Conservation (phyloP, 495 filamentous ascomycete species). For the Aspergillus campestris region DNA sequence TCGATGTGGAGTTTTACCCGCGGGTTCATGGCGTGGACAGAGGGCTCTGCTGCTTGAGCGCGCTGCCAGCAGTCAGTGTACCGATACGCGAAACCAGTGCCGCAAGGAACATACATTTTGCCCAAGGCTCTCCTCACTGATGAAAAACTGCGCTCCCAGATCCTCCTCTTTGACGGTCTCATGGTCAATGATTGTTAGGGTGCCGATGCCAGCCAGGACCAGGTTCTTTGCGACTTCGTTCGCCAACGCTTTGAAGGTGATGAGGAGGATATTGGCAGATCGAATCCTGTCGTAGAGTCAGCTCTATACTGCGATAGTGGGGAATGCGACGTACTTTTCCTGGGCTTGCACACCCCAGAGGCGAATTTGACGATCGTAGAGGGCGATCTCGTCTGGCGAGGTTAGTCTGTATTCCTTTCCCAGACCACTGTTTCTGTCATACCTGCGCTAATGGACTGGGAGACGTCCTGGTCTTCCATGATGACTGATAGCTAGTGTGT, state of each 20-base stretch:
- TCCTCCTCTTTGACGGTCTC: conserved; percentile 70
- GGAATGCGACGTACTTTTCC: conserved; percentile 46
- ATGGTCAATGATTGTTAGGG: conserved; percentile 82
- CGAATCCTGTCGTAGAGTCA: conserved; percentile 53
- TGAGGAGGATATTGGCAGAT: conserved; percentile 80
- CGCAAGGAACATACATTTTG: conserved; percentile 50
- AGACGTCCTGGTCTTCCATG: conserved; percentile 24
- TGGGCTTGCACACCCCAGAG: conserved; percentile 96
- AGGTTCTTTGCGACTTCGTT: conserved; percentile 97
- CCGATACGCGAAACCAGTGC: not conserved
- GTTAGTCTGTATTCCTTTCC: conserved; percentile 1
- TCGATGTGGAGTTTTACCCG: conserved; percentile 71
- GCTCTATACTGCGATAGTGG: not conserved
- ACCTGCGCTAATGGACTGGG: conserved; percentile 48
- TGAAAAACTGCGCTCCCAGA: conserved; percentile 81
- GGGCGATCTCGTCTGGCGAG: conserved; percentile 78
- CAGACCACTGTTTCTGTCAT: conserved; percentile 1
- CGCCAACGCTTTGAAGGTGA: conserved; percentile 80
- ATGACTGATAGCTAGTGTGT: not conserved
- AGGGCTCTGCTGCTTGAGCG: conserved; percentile 70
- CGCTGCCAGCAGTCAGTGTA: conserved; percentile 40
- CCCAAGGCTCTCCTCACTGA: conserved; percentile 64
- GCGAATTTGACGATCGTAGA: conserved; percentile 97
- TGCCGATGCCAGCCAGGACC: conserved; percentile 89
- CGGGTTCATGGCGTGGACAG: conserved; percentile 80